Conservation (phyloP, 192 early-diverging fungal species). For the Physocladia obscura region DNA sequence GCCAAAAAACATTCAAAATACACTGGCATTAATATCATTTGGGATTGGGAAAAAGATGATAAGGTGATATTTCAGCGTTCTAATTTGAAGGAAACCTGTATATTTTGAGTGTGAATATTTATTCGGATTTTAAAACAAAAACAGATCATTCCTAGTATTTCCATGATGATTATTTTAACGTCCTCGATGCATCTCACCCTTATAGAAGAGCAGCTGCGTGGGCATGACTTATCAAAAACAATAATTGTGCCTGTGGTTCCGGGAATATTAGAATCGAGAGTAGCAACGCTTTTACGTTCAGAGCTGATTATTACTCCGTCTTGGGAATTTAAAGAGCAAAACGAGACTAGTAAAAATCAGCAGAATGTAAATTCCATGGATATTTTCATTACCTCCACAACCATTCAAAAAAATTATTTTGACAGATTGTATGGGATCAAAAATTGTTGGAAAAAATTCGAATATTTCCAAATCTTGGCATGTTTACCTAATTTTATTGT, state of each 20-base stretch:
- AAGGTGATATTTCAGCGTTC: no score
- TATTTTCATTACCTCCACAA: background rate
- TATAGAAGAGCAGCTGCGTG: conserved; percentile 20
- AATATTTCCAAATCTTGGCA: background rate
- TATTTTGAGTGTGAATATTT: background rate
- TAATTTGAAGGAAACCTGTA: no score
- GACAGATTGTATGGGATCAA: background rate
- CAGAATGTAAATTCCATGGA: conserved; percentile 15
- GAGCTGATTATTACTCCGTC: background rate
- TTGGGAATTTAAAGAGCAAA: conserved; percentile 5
- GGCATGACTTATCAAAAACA: conserved; percentile 9
- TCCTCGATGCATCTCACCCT: conserved; percentile 23
- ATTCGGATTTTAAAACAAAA: background rate
- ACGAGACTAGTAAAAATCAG: background rate
- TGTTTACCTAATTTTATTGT: background rate
- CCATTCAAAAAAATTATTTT: background rate
- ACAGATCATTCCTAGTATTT: background rate
- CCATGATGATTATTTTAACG: background rate
- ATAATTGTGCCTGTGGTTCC: conserved; percentile 11
- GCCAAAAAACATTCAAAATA: background rate
- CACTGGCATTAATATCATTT: background rate
- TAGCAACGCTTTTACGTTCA: background rate
- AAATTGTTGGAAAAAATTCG: background rate
- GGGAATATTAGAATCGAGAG: background rate
- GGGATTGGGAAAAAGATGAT: conserved; percentile 12